Evolutionary conservation across 2,329 filamentous ascomycete genomes (phyloP).

Genomic region (Sphaerulina musiva): DNA sequence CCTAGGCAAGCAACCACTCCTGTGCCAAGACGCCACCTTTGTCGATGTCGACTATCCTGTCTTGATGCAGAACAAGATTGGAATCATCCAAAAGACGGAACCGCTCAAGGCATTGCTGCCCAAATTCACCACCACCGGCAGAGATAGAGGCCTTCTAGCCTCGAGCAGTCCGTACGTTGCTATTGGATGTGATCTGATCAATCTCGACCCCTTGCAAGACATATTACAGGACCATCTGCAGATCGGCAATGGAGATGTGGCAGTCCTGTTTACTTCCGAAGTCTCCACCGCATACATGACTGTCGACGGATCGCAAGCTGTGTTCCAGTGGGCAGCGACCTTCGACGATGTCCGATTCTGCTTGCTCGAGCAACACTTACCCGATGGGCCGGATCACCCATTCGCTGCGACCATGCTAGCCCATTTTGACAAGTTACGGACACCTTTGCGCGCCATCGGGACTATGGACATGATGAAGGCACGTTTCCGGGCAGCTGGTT

Average conservation of each 20-base stretch:
- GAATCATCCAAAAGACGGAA: constrained; percentile 57
- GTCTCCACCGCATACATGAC: constrained; percentile 91
- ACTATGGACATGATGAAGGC: constrained; percentile 56
- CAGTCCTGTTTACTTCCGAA: constrained; percentile 69
- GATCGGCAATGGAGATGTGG: constrained; percentile 53
- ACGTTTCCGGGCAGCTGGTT: constrained; percentile 65
- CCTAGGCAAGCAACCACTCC: constrained; percentile 57
- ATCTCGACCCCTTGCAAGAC: constrained; percentile 55
- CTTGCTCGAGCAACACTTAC: constrained; percentile 78
- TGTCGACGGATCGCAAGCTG: constrained; percentile 60
- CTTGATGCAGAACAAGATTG: constrained; percentile 67
- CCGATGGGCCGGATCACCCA: constrained; percentile 68
- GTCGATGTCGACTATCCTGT: constrained; percentile 82
- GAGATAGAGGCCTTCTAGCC: constrained; percentile 48
- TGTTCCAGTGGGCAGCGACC: constrained; percentile 71
- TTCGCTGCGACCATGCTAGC: constrained; percentile 81
- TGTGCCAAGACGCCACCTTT: constrained; percentile 58
- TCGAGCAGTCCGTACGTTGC: constrained; percentile 67
- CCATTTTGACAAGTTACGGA: constrained; percentile 75
- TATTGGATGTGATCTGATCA: constrained; percentile 71
- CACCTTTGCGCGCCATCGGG: constrained; percentile 66
- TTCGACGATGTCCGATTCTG: constrained; percentile 72
- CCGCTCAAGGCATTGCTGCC: constrained; percentile 50
- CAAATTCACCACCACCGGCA: constrained; percentile 34
- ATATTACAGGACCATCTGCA: constrained; percentile 55